phyloP scores from a whole-genome alignment of 1,284 basidiomycete species.

The Microbotryum scabiosae region DNA sequence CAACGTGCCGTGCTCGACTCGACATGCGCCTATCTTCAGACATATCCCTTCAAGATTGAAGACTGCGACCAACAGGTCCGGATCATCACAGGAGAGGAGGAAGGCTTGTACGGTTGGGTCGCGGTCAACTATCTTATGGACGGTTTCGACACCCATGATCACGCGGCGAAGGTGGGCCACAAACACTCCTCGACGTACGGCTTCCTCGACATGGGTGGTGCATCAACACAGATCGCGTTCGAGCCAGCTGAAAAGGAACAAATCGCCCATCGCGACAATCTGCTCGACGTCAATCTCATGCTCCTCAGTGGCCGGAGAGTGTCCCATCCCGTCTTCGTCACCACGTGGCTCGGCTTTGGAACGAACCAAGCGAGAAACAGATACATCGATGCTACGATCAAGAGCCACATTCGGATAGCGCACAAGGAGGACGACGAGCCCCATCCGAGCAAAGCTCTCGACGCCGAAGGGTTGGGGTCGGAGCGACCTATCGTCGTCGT shows the following conservation, averaged over 20 bases:
- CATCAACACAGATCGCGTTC: constrained; percentile 96
- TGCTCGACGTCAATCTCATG: constrained; percentile 73
- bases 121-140: constrained; percentile 99
- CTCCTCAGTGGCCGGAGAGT: constrained; percentile 79
- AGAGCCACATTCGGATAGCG: constrained; percentile 36
- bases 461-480: not conserved
- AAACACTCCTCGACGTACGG: constrained; percentile 71
- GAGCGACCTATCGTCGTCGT: constrained; percentile 45
- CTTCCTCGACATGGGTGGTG: constrained; percentile 98
- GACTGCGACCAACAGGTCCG: constrained; percentile 77
- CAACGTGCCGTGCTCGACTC: constrained; percentile 64
- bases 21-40: constrained; percentile 67
- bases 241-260: constrained; percentile 59
- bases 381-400: constrained; percentile 64
- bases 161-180: not conserved
- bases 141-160: constrained; percentile 62
- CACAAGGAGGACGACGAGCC: constrained; percentile 8
- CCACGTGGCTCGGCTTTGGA: constrained; percentile 96
- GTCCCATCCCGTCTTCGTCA: constrained; percentile 88
- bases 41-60: constrained; percentile 66
- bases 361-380: constrained; percentile 92
- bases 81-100: constrained; percentile 96
- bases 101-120: constrained; percentile 97
- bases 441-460: constrained; percentile 5
- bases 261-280: constrained; percentile 49